Evolutionary conservation across 768 basidiomycete species (phyloP).

Genomic region (Trametes sanguinea): DNA sequence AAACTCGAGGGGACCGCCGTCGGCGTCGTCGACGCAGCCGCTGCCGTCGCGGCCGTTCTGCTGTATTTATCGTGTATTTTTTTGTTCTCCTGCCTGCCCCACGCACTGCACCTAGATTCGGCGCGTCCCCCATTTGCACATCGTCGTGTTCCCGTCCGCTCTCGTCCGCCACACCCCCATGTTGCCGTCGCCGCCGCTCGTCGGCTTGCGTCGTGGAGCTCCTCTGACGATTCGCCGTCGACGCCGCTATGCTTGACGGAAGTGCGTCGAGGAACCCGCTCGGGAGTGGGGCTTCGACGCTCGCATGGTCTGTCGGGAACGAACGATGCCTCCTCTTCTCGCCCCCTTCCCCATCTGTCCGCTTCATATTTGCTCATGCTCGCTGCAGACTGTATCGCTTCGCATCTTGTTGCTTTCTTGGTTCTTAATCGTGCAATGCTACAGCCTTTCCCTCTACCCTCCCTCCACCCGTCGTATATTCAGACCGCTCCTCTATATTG

Average conservation of each 20-base stretch:
- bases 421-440: constrained; percentile 9
- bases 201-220: neutral
- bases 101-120: constrained; percentile 10
- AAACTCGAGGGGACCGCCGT: neutral
- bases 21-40: neutral
- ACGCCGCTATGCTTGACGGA: neutral
- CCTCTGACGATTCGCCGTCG: neutral
- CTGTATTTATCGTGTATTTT: constrained; percentile 27
- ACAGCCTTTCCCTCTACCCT: neutral
- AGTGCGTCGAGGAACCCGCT: neutral
- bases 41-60: neutral
- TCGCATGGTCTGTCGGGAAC: neutral
- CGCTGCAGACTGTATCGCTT: constrained; percentile 17
- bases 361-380: neutral
- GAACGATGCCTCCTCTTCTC: neutral
- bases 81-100: neutral
- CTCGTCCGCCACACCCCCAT: neutral
- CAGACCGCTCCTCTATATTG: neutral
- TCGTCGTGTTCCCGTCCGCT: neutral
- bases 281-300: constrained; percentile 1
- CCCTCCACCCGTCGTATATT: neutral
- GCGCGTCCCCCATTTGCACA: neutral
- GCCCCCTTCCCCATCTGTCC: neutral
- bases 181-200: neutral
- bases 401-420: constrained; percentile 16